phyloP scores from a whole-genome alignment of 1,284 basidiomycete genomes.

The Pyrrhoderma noxium region DNA sequence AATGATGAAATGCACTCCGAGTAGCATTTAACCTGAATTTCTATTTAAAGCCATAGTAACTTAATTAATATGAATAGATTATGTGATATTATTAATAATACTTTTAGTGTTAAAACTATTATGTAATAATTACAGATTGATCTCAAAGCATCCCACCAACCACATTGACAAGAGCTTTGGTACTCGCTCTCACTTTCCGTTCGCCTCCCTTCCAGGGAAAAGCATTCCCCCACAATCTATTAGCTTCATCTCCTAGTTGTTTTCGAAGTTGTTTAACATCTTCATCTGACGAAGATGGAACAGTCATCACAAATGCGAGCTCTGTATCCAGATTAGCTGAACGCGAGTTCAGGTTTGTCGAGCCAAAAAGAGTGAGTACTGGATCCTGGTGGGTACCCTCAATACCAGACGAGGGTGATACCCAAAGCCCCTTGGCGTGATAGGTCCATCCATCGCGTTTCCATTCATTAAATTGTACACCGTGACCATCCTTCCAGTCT shows the following conservation, averaged over 20 bases:
- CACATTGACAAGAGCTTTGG: constrained; percentile 56
- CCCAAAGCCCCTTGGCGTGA: constrained; percentile 94
- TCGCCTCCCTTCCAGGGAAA: constrained; percentile 52
- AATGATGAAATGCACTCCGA: too few species aligned
- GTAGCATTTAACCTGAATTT: too few species aligned
- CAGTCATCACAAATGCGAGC: constrained; percentile 80
- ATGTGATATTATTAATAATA: too few species aligned
- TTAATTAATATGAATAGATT: too few species aligned
- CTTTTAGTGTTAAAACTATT: too few species aligned
- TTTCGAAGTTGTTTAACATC: constrained; percentile 25
- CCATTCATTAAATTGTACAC: constrained; percentile 60
- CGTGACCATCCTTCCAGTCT: constrained; percentile 42
- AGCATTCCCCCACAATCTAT: constrained; percentile 40
- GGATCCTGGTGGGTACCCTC: constrained; percentile 37
- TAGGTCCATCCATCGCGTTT: constrained; percentile 92
- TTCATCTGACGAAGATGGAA: constrained; percentile 38
- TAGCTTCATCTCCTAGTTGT: constrained; percentile 38
- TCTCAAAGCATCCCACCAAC: constrained; percentile 59
- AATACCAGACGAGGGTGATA: constrained; percentile 45
- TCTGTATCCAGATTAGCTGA: constrained; percentile 91
- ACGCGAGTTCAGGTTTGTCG: constrained; percentile 91
- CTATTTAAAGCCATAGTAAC: too few species aligned
- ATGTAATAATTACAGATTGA: too few species aligned
- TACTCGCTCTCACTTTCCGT: constrained; percentile 64
- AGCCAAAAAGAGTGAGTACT: constrained; percentile 83